These are phyloP conservation scores for Aureobasidium sp. DNA, from an alignment of 2,329 filamentous ascomycete species.

Conservation along the genomic window DNA sequence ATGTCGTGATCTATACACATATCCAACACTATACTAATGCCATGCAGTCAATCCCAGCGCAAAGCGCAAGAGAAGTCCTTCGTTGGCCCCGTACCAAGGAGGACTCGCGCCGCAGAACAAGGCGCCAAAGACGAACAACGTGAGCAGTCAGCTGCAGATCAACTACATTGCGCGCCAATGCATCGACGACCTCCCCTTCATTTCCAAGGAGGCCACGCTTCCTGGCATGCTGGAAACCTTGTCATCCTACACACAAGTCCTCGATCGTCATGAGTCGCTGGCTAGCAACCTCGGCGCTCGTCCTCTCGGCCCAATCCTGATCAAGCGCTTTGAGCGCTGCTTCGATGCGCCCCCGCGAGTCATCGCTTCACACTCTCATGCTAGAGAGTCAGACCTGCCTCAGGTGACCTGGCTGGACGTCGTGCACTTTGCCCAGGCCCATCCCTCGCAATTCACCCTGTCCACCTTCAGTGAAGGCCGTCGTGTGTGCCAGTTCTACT, in stretches of 20 bases:
- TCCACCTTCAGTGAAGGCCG: slow-evolving; percentile 59
- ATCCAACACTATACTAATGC: background rate
- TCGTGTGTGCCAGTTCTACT: slow-evolving; percentile 68
- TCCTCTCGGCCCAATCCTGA: slow-evolving; percentile 69
- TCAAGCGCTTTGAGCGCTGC: slow-evolving; percentile 77
- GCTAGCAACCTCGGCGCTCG: slow-evolving; percentile 78
- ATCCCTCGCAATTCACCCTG: slow-evolving; percentile 68
- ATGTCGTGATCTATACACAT: background rate
- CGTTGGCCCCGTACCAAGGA: background rate
- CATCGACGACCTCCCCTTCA: slow-evolving; percentile 52
- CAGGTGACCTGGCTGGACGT: slow-evolving; percentile 74
- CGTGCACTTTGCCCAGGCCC: slow-evolving; percentile 72
- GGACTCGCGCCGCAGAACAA: slow-evolving; percentile 33
- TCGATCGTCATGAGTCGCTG: slow-evolving; percentile 78
- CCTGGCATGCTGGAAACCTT: slow-evolving; percentile 64
- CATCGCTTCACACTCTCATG: slow-evolving; percentile 48
- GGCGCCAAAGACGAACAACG: slow-evolving; percentile 34
- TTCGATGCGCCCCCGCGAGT: slow-evolving; percentile 73
- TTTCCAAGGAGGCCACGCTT: slow-evolving; percentile 61
- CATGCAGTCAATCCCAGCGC: background rate
- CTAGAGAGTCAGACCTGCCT: slow-evolving; percentile 34
- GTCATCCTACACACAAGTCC: slow-evolving; percentile 73
- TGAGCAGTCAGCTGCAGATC: slow-evolving; percentile 54
- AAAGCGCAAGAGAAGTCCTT: slow-evolving; percentile 7
- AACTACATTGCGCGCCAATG: slow-evolving; percentile 59